Evolutionary conservation across 202 grass and related monocot genomes (phyloP), one percentile per base, ranked within the genome.

Genomic region (Dendrocalamus latiflorus): DNA sequence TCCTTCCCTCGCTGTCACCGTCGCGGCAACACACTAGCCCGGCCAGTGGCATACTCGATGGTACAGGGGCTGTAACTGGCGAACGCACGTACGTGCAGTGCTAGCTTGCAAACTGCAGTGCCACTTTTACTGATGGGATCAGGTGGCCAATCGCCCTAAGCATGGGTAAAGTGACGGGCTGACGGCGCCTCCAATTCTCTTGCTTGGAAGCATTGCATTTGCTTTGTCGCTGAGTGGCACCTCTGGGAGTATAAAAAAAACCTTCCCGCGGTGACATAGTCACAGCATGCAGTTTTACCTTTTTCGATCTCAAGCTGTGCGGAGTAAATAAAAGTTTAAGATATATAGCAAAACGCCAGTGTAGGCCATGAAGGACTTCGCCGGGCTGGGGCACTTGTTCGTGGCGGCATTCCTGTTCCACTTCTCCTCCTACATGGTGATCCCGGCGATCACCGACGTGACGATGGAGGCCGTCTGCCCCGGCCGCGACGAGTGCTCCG

Each of bases 371-470:
- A 79, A 90, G 75, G 87, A 90, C 50, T 20, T 92, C 10, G 65
- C 33, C 3, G 94, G 78, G 21, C 68, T 97, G 71, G 64, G 28
- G 6, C 91, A 97, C 90, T 9, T 97, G 77, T 92, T 92, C 68
- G 81, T 82, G 66, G 85, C 56, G 73, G 55, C 69, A 17, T 97
- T 97, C 90, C 83, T 97, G 43, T 97, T 91, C 90, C 60, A 85
- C 79, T 94, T 92, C 81, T 77, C 94, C 37, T 83, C 83, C 22
- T 94, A 41, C 90, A 94, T 94, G 91, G 94, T 97, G 74, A 51
- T 76, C 42, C 94, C 94, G n/a, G 77, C 88, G 14, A 89, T 97
- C 85, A 92, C 84, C 81, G 94, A 97, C 88, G 80, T 97, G 43
- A 94, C 91, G 64, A 84, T 97, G 70, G 88, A 81, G 8, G 91